Conservation (phyloP, 2,329 filamentous ascomycete species). For the Clarireedia paspali region DNA sequence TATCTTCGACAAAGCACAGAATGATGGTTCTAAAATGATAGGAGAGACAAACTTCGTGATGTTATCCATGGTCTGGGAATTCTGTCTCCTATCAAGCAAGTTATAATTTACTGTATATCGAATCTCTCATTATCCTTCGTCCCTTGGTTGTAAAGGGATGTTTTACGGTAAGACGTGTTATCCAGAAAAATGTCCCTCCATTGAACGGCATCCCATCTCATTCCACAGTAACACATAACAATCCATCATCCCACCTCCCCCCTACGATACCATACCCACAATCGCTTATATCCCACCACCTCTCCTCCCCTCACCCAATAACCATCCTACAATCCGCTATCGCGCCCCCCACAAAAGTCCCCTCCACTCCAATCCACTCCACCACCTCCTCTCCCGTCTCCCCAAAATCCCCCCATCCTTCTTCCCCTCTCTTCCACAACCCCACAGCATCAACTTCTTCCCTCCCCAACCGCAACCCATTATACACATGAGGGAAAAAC, state of each 20-base stretch:
- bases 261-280: no score
- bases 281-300: not conserved
- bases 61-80: not conserved
- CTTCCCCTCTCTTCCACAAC: conserved; percentile 14
- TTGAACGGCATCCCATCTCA: no score
- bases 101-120: not conserved
- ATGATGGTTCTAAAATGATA: conserved; percentile 1
- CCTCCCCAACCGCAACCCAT: conserved; percentile 21
- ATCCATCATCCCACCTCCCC: no score
- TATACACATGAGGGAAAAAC: conserved; percentile 26
- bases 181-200: no score
- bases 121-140: no score
- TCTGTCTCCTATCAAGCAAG: not conserved
- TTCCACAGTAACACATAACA: no score
- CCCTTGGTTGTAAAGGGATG: no score
- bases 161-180: no score
- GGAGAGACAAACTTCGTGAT: not conserved
- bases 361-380: not conserved
- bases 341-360: no score
- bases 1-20: conserved; percentile 8
- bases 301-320: not conserved
- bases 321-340: no score
- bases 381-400: not conserved
- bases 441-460: conserved; percentile 22
- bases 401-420: conserved; percentile 21